These are phyloP conservation scores for Mortierella sp. DNA, from an alignment of 371 early-diverging fungal species.

Conservation along the genomic window DNA sequence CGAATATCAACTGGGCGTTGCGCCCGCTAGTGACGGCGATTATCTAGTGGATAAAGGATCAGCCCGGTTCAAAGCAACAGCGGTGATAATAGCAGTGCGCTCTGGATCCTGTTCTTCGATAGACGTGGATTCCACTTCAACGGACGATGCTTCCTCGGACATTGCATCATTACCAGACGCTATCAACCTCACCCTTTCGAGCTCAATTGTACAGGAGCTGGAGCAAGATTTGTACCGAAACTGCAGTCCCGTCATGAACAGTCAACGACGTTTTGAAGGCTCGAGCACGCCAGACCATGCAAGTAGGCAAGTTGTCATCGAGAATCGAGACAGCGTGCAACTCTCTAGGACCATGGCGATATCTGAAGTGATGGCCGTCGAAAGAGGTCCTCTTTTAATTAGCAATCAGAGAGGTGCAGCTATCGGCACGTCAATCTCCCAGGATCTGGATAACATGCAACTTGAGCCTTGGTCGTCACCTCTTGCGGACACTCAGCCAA, in stretches of 20 bases:
- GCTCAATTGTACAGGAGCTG: conserved; percentile 3
- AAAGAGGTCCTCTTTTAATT: too few species aligned
- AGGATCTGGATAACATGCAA: conserved; percentile 5
- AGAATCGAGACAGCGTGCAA: too few species aligned
- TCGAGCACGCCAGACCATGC: conserved; percentile 14
- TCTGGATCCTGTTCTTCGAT: background rate
- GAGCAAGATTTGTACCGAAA: conserved; percentile 10
- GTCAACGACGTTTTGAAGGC: conserved; percentile 15
- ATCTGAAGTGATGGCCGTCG: background rate
- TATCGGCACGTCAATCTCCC: background rate
- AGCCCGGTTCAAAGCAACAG: background rate
- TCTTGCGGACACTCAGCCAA: background rate
- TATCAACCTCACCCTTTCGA: conserved; percentile 12
- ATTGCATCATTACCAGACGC: background rate
- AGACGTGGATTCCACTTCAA: background rate
- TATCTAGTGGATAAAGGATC: background rate
- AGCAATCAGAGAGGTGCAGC: background rate
- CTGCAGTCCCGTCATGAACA: conserved; percentile 8
- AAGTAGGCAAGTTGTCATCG: too few species aligned
- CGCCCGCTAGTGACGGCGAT: background rate
- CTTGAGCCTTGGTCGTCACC: conserved; percentile 18
- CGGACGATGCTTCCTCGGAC: background rate
- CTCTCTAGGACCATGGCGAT: too few species aligned
- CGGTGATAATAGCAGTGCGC: background rate
- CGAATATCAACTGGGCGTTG: conserved; percentile 4